Base-by-base conservation (phyloP, 2,329 filamentous ascomycete genomes). In the Botrytis galanthina region DNA sequence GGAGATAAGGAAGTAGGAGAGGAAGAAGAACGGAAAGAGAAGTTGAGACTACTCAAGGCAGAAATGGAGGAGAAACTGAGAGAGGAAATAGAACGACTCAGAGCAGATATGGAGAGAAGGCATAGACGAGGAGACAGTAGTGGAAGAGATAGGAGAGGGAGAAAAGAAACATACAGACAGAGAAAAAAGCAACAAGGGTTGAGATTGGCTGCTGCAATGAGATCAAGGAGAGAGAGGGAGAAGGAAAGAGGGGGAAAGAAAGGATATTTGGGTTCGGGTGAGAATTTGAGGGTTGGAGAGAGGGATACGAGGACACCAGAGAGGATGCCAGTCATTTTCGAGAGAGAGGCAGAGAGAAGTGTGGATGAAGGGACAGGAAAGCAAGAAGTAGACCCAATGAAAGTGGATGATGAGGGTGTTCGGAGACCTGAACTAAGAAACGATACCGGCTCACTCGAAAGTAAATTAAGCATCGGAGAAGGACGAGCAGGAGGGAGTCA, bases 131-230 rank as follows among this genome's bases (percentile, higher is more conserved):
- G 10, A n/a, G 48, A 51, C 4, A n/a, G 26, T 51, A 5, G 48
- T 51, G 59, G 32, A 14, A 42, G 35, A 39, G 35, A 16, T 12
- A 61, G 35, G 0, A 35, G n/a, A 46, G 42, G 4, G 10, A 37
- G 32, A 14, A 51, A 66, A 37, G 29, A 37, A 51, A 48, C 20
- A 4, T 37, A 66, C 35, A 66, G 10, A 37, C 44, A 66, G 44
- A 66, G 20, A 16, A 66, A 66, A n/a, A 48, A 7, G 22, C 46
- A 66, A 48, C 63, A 48, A 8, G 63, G 63, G 4, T 35, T 66
- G 42, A 48, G 62, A 26, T 66, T 66, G 62, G 62, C 42, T 29
- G 62, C 62, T 66, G 42, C 62, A 16, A 66, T 48, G 44, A 44
- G 62, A 22, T 10, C 22, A 29, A 66, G 6, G 32, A 48, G 29